These are phyloP conservation scores for Tuber umbilicatum DNA, from an alignment of 495 filamentous ascomycete species.

Conservation along the genomic window DNA sequence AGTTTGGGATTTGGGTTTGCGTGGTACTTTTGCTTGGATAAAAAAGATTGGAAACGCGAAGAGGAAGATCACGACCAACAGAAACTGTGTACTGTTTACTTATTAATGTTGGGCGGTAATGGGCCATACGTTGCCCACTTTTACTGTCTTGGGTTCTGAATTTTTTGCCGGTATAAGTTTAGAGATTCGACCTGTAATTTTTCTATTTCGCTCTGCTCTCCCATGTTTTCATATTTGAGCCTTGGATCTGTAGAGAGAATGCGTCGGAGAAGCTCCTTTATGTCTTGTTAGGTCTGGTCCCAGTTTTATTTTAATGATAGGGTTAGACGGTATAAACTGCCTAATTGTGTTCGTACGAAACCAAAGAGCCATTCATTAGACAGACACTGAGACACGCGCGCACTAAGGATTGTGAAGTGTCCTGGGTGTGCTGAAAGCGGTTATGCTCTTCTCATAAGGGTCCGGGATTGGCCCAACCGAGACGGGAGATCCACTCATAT, in stretches of 20 bases:
- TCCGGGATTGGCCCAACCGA: background rate
- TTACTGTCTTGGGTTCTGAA: background rate
- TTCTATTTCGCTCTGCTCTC: background rate
- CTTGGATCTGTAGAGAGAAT: background rate
- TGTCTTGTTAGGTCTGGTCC: background rate
- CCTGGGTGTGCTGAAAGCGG: background rate
- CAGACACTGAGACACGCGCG: background rate
- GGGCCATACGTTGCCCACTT: background rate
- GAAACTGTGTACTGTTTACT: background rate
- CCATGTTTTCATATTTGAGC: background rate
- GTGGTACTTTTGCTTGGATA: background rate
- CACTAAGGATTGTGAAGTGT: background rate
- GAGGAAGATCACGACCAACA: background rate
- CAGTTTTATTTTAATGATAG: background rate
- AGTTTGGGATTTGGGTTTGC: background rate
- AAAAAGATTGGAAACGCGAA: background rate
- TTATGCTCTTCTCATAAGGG: background rate
- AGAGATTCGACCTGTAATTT: conserved; percentile 3
- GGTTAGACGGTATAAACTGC: background rate
- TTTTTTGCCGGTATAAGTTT: background rate
- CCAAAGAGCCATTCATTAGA: background rate
- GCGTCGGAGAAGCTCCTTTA: background rate
- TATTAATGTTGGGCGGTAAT: background rate
- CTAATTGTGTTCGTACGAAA: background rate
- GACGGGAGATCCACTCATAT: background rate